These are phyloP conservation scores for Phytopythium litorale DNA, from an alignment of 352 stramenopile genomes.

Conservation along the genomic window DNA sequence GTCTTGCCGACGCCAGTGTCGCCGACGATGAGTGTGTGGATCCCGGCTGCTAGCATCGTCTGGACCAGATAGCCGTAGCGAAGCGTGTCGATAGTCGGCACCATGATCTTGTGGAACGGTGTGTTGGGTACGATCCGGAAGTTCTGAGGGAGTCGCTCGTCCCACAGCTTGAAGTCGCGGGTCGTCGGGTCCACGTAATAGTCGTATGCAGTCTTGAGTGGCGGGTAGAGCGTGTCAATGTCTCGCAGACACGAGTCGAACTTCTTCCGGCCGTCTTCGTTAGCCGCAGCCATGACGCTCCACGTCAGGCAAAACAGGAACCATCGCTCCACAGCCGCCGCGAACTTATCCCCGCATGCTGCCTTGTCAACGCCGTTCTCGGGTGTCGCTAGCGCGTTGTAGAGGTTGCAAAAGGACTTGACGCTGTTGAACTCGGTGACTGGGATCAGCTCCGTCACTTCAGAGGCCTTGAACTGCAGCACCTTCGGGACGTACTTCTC, in stretches of 20 bases:
- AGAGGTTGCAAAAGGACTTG: constrained; percentile 84
- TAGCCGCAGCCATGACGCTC: constrained; percentile 82
- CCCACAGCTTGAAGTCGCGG: constrained; percentile 83
- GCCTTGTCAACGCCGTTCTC: constrained; percentile 73
- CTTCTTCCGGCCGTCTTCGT: constrained; percentile 81
- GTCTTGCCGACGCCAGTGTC: constrained; percentile 91
- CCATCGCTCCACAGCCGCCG: constrained; percentile 69
- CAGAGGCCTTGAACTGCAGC: constrained; percentile 53
- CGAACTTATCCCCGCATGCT: constrained; percentile 64
- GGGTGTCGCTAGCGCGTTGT: constrained; percentile 64
- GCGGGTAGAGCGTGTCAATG: constrained; percentile 91
- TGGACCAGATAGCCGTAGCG: constrained; percentile 81
- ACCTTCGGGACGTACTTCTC: constrained; percentile 84
- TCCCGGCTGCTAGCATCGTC: constrained; percentile 66
- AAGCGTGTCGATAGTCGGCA: constrained; percentile 84
- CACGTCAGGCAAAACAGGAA: constrained; percentile 86
- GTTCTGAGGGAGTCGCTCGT: constrained; percentile 75
- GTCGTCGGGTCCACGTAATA: constrained; percentile 86
- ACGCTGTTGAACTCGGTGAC: constrained; percentile 81
- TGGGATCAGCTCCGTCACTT: constrained; percentile 73
- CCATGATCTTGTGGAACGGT: constrained; percentile 85
- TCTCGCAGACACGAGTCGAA: constrained; percentile 89
- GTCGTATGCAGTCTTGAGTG: constrained; percentile 91
- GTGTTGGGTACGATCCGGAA: constrained; percentile 69
- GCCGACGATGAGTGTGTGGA: constrained; percentile 85